phyloP scores from a whole-genome alignment of 352 stramenopile species.

The Pythium biforme region DNA sequence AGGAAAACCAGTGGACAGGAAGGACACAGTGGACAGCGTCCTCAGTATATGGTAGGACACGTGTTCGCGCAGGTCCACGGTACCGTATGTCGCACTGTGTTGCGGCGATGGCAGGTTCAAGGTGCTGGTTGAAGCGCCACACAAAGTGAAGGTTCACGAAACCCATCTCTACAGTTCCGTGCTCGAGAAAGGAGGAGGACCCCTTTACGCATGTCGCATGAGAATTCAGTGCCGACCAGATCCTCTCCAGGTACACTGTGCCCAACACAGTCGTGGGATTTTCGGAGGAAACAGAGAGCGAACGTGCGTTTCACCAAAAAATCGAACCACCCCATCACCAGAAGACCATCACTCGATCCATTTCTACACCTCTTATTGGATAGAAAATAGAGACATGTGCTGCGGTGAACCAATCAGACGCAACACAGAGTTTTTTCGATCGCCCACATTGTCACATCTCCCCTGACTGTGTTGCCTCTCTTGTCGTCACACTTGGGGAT shows the following conservation, averaged over 20 bases:
- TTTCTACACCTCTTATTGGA: neutral
- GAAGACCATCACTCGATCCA: neutral
- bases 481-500: too few species aligned
- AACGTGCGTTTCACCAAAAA: too few species aligned
- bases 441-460: neutral
- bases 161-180: too few species aligned
- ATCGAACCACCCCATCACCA: neutral
- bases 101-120: neutral
- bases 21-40: slow-evolving; percentile 1
- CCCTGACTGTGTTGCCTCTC: neutral
- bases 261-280: too few species aligned
- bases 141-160: neutral
- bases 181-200: too few species aligned
- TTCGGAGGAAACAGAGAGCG: too few species aligned
- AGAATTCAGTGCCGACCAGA: too few species aligned
- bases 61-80: too few species aligned
- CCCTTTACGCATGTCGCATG: too few species aligned
- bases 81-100: too few species aligned
- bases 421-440: neutral
- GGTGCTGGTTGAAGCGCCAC: neutral
- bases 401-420: slow-evolving; percentile 3
- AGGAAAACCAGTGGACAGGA: neutral
- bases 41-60: too few species aligned
- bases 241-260: too few species aligned
- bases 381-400: neutral